A percentile compares a stretch with the other conserved stretches of the same genome.
Evolutionary conservation across 768 basidiomycete species (phyloP).

Genomic region (Clathrus columnatus): DNA sequence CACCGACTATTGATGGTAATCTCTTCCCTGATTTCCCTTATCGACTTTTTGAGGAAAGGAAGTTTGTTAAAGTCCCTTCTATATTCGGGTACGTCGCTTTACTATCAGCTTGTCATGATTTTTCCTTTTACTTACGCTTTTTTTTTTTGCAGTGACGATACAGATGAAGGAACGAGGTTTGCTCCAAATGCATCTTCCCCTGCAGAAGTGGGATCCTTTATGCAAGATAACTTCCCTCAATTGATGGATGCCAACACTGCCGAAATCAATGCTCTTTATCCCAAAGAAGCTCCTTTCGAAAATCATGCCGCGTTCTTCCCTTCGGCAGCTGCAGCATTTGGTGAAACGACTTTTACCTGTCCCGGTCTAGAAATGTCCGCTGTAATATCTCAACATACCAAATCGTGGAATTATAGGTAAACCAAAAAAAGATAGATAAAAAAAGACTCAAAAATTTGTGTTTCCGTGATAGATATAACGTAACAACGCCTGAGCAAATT

Average conservation of each 20-base stretch:
- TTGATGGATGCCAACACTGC: neutral
- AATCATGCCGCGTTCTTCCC: conserved; percentile 6
- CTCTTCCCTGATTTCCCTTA: conserved; percentile 6
- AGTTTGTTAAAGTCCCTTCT: conserved; percentile 10
- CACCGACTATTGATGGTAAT: conserved; percentile 27
- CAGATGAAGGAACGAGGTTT: conserved; percentile 10
- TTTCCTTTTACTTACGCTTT: neutral
- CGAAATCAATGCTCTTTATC: conserved; percentile 3
- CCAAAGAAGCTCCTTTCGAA: neutral
- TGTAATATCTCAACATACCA: conserved; percentile 1
- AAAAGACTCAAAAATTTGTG: neutral
- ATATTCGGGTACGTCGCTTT: conserved; percentile 9
- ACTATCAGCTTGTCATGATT: neutral
- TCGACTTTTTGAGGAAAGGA: conserved; percentile 7
- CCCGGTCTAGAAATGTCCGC: conserved; percentile 3
- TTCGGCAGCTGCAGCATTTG: conserved; percentile 4
- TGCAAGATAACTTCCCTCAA: conserved; percentile 6
- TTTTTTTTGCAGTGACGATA: conserved; percentile 7
- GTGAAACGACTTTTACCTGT: conserved; percentile 4
- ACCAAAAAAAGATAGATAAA: neutral
- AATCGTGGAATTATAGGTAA: conserved; percentile 10
- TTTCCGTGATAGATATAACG: conserved; percentile 1
- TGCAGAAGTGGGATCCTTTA: conserved; percentile 1
- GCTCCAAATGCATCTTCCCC: conserved; percentile 8
- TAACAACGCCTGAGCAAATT: neutral